Evolutionary conservation across 1,139 yeast species (phyloP).

Genomic region (Lodderomyces margitis): DNA sequence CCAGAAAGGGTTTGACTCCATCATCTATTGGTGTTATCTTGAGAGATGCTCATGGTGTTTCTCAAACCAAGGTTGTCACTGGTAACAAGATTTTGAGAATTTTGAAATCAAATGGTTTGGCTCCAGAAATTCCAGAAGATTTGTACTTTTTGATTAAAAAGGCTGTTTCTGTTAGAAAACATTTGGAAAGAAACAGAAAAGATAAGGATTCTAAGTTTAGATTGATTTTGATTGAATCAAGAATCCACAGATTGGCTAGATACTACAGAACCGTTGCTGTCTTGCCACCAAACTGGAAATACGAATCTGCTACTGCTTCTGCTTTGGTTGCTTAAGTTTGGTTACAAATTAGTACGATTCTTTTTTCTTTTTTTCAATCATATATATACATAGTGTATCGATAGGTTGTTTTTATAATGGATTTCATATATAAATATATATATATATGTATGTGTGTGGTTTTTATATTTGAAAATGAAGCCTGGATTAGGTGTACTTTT

Average conservation of each 20-base stretch:
- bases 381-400: too few species aligned
- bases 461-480: conserved; percentile 8
- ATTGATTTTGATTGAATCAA: conserved; percentile 98
- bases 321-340: conserved; percentile 88
- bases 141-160: conserved; percentile 98
- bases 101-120: conserved; percentile 98
- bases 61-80: conserved; percentile 95
- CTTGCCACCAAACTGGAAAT: conserved; percentile 99
- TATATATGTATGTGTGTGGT: conserved; percentile 14
- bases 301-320: conserved; percentile 99
- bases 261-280: conserved; percentile 99
- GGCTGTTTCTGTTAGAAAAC: conserved; percentile 99
- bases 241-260: conserved; percentile 99
- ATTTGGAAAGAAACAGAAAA: conserved; percentile 99
- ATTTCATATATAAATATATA: too few species aligned
- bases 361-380: background rate
- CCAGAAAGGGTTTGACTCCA: conserved; percentile 99
- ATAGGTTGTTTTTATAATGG: too few species aligned
- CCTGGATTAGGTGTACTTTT: background rate
- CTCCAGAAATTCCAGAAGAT: conserved; percentile 99
- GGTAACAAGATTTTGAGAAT: conserved; percentile 99
- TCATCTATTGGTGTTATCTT: conserved; percentile 98
- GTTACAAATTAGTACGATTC: background rate
- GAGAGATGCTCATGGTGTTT: conserved; percentile 99
- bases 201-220: conserved; percentile 99